Evolutionary conservation across 2,329 filamentous ascomycete species (phyloP).

Genomic region (Alternaria conjuncta): DNA sequence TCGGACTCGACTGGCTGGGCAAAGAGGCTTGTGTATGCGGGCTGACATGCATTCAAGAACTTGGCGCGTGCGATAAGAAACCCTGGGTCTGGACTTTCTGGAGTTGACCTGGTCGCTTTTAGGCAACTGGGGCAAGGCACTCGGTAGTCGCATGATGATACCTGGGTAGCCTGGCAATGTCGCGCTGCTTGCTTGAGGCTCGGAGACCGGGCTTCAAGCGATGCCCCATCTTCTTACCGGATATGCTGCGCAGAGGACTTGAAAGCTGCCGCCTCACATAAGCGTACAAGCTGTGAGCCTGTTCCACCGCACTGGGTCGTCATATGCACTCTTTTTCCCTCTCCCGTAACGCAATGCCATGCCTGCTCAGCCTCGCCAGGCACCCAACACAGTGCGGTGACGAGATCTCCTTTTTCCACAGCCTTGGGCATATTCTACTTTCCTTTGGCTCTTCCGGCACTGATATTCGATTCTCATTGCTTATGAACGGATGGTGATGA

Average conservation of each 20-base stretch:
- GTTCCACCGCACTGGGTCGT: background rate
- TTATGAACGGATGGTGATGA: slow-evolving; percentile 2
- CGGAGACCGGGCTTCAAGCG: background rate
- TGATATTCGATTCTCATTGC: background rate
- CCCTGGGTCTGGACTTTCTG: background rate
- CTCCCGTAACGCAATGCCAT: background rate
- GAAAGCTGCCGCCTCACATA: background rate
- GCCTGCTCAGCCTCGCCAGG: background rate
- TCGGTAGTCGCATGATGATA: background rate
- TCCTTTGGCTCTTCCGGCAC: slow-evolving; percentile 9
- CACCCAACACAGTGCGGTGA: slow-evolving; percentile 27
- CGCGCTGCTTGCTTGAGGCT: background rate
- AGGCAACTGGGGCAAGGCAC: background rate
- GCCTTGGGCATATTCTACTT: slow-evolving; percentile 14
- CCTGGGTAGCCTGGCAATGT: background rate
- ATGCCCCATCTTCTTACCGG: background rate
- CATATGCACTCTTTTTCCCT: background rate
- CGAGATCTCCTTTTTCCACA: slow-evolving; percentile 26
- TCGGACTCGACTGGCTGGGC: slow-evolving; percentile 27
- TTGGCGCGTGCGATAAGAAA: background rate
- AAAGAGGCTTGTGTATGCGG: slow-evolving; percentile 20
- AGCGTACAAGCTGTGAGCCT: background rate
- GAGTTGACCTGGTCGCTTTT: background rate
- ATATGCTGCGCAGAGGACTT: background rate
- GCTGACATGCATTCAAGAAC: slow-evolving; percentile 25